Evolutionary conservation across 1,284 basidiomycete species (phyloP), one percentile per base, ranked within the genome.

Genomic region (Macrocybe sp.): DNA sequence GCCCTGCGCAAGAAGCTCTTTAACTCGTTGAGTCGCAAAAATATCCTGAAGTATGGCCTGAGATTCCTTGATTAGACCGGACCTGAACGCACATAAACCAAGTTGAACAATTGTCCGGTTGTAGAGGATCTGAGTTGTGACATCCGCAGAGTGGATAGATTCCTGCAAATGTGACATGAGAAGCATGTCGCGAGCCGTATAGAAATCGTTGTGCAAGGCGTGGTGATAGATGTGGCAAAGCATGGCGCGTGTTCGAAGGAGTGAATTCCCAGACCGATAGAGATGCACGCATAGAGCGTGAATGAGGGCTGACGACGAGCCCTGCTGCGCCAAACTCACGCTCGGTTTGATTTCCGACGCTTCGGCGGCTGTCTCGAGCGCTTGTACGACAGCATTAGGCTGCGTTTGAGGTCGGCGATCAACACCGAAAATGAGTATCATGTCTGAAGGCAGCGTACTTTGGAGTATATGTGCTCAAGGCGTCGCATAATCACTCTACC

Each of bases 81-180:
- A 85, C 45, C 97, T 85, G 84, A 99, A 99, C 2, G 97, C 97
- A 57, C 92, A 95, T 30, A 99, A 78, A 39, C 97, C 97, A 48
- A 99, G 83, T 68, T 99, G 97, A 40, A 99, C 96, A 45, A 99
- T 85, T 7, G 94, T 93, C 38, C 97, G 89, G 69, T 99, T 99
- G 76, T 97, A 99, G 41, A 99, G 75, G 61, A 99, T 98, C 72
- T 99, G 97, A 0, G 97, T 99, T 16, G 88, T 86, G 47, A 98
- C 94, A 62, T 99, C 97, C 53, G 96, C 93, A 38, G 92, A 90
- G 63, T 92, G 86, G 59, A 99, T 89, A 1, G 92, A 90, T 66
- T 98, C 96, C 68, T 99, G 96, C 41, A 99, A 78, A 68, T 99
- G 97, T 9, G 93, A 97, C 97, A 99, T 99, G 55, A 99, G 75